Percentiles rank a stretch among this genome's conserved stretches.
Conservation (phyloP, 2,329 filamentous ascomycete species). For the Penicillium sp. region DNA sequence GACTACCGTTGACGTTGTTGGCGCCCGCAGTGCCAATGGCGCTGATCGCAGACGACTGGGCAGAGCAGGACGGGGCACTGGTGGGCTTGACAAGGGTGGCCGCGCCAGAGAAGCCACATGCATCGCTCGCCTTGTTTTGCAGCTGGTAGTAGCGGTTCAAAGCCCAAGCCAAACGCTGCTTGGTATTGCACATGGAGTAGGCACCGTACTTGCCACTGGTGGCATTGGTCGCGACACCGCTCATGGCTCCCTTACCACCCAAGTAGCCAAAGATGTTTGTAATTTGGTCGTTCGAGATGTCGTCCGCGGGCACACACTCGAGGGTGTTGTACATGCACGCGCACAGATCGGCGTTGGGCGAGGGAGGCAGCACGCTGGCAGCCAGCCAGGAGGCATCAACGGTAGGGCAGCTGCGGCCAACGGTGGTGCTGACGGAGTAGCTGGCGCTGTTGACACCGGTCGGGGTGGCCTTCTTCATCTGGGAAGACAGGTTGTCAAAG, state of each 20-base stretch:
- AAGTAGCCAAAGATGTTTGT: constrained; percentile 66
- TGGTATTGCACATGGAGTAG: constrained; percentile 50
- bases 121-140: constrained; percentile 36
- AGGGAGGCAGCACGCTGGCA: constrained; percentile 70
- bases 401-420: constrained; percentile 69
- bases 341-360: constrained; percentile 77
- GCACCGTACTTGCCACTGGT: constrained; percentile 49
- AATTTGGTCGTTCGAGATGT: constrained; percentile 60
- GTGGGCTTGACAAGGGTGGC: constrained; percentile 38
- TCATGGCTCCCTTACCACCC: constrained; percentile 42
- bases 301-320: constrained; percentile 65
- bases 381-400: constrained; percentile 67
- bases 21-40: constrained; percentile 39
- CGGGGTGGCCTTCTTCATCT: constrained; percentile 69
- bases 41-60: constrained; percentile 17
- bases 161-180: constrained; percentile 50
- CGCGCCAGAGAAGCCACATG: constrained; percentile 50
- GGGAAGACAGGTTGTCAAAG: constrained; percentile 70
- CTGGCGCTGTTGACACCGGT: constrained; percentile 63
- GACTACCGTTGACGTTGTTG: constrained; percentile 41
- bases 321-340: constrained; percentile 79
- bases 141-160: constrained; percentile 50
- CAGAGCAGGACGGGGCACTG: constrained; percentile 20
- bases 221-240: constrained; percentile 43
- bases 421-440: constrained; percentile 75